A percentile compares a stretch with the other conserved stretches of the same genome.
These are phyloP conservation scores for Puccinia novopanici DNA, from an alignment of 1,284 basidiomycete species.

Conservation along the genomic window DNA sequence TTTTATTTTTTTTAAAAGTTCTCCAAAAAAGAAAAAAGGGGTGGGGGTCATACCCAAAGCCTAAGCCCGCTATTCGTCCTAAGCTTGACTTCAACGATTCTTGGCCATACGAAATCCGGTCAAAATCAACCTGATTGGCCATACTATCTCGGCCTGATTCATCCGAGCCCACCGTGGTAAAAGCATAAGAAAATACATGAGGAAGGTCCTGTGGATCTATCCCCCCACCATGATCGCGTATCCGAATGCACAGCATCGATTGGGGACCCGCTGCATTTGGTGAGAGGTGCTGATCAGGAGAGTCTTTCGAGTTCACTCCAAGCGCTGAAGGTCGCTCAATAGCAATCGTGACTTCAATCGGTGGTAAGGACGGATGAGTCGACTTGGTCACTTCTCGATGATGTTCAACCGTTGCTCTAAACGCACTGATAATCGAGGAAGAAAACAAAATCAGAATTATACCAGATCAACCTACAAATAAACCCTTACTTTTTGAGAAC, in stretches of 20 bases:
- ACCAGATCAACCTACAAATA: neutral
- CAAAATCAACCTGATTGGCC: slow-evolving; percentile 18
- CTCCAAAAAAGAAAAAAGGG: too few relatives aligned
- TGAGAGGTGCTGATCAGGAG: neutral
- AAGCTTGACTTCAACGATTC: slow-evolving; percentile 29
- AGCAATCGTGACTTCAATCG: slow-evolving; percentile 28
- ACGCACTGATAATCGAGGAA: slow-evolving; percentile 29
- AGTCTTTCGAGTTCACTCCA: neutral
- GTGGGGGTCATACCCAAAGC: slow-evolving; percentile 28
- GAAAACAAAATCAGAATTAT: neutral
- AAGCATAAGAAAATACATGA: slow-evolving; percentile 37
- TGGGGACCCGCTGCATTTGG: neutral
- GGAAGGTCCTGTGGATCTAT: slow-evolving; percentile 25
- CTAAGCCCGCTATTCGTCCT: slow-evolving; percentile 42
- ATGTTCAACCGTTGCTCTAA: slow-evolving; percentile 45
- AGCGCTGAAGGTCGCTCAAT: slow-evolving; percentile 2
- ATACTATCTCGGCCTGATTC: slow-evolving; percentile 6
- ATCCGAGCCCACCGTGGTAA: slow-evolving; percentile 37
- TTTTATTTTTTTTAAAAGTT: neutral
- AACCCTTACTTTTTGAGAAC: slow-evolving; percentile 41
- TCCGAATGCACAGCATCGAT: slow-evolving; percentile 31
- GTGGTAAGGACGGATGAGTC: slow-evolving; percentile 24
- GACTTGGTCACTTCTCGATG: slow-evolving; percentile 30
- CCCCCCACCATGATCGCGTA: slow-evolving; percentile 48
- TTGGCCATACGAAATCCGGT: slow-evolving; percentile 13